Percentiles rank a stretch among this genome's conserved stretches.
These are phyloP conservation scores for Lagenidium giganteum DNA, from an alignment of 352 stramenopile genomes.

Conservation along the genomic window DNA sequence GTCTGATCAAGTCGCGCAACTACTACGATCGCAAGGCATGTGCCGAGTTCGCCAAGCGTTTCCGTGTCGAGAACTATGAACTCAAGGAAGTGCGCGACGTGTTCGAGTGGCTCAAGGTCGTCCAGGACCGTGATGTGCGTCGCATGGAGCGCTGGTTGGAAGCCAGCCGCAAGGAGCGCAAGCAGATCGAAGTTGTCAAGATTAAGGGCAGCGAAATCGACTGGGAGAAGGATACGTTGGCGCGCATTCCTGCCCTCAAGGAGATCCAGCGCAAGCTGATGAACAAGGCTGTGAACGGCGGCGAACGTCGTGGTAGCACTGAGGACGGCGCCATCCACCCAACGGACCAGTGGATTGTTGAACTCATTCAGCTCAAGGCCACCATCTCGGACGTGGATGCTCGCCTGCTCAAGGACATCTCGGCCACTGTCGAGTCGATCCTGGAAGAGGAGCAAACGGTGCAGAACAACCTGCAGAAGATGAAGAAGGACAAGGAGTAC, in stretches of 20 bases:
- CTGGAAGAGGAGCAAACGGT: constrained; percentile 67
- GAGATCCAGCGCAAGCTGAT: constrained; percentile 81
- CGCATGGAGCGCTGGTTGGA: constrained; percentile 84
- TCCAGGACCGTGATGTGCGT: constrained; percentile 80
- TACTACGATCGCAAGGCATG: constrained; percentile 86
- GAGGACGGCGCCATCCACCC: constrained; percentile 55
- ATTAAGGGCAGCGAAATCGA: constrained; percentile 83
- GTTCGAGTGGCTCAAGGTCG: constrained; percentile 78
- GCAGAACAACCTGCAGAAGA: constrained; percentile 65
- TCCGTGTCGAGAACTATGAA: constrained; percentile 65
- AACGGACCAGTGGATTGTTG: constrained; percentile 84
- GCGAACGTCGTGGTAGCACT: constrained; percentile 44
- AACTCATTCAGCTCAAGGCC: constrained; percentile 84
- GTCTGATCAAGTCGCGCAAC: constrained; percentile 82
- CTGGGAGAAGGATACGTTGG: constrained; percentile 81
- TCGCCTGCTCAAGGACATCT: constrained; percentile 59
- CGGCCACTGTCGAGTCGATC: constrained; percentile 37
- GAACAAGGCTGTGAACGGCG: constrained; percentile 25
- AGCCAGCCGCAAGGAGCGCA: constrained; percentile 79
- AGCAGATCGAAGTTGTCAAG: constrained; percentile 79
- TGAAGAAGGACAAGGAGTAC: constrained; percentile 87
- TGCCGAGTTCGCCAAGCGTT: constrained; percentile 75
- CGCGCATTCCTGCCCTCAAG: constrained; percentile 80
- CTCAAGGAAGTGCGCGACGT: constrained; percentile 83
- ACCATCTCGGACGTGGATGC: constrained; percentile 81